Base-by-base conservation (phyloP, 257 asterid species). In the Euphrasia confusa region DNA sequence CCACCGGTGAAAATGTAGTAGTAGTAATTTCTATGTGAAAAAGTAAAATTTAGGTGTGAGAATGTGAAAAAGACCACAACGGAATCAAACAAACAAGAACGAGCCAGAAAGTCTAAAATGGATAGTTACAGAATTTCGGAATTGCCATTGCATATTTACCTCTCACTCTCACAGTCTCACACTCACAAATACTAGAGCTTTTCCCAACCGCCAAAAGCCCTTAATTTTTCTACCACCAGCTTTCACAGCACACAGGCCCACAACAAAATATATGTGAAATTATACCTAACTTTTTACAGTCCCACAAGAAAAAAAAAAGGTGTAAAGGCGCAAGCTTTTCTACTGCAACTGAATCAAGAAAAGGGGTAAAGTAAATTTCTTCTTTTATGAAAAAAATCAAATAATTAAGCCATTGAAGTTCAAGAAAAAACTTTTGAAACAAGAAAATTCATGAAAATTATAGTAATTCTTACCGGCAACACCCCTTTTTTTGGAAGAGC, bases 241-340 rank as follows among this genome's bases (percentile, higher is more conserved):
- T 81, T 81, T 78, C 58, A 77, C 85, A 72, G 71, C 71, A 49
- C 44, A 61, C 48, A 61, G 85, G 78, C 84, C 89, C 85, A 80
- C 81, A 27, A 9, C 5, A 27, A 9, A 7, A 30, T 56, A 70
- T 1, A 58, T 52, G 64, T 21, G 63, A 71, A 70, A 67, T 47
- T 57, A 65, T 55, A 65, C 75, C 75, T 15, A 66, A 69, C 66
- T 55, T 62, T 67, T 62, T 65, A 61, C 84, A 69, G 67, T 75
- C 69, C 67, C 44, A 61, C 52, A 10, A 57, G 28, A 66, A 66
- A 27, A 48, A 15, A 68, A 72, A 58, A n/a, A n/a, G n/a, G n/a
- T 49, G 24, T 49, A 49, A 53, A 53, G 58, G 58, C 58, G 2
- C 58, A 7, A 53, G 33, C 58, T 53, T 53, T 53, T 17, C 17